Percentiles rank a stretch among this genome's conserved stretches.
phyloP scores from a whole-genome alignment of 495 filamentous ascomycete genomes.

The Aeminium ludgeri region DNA sequence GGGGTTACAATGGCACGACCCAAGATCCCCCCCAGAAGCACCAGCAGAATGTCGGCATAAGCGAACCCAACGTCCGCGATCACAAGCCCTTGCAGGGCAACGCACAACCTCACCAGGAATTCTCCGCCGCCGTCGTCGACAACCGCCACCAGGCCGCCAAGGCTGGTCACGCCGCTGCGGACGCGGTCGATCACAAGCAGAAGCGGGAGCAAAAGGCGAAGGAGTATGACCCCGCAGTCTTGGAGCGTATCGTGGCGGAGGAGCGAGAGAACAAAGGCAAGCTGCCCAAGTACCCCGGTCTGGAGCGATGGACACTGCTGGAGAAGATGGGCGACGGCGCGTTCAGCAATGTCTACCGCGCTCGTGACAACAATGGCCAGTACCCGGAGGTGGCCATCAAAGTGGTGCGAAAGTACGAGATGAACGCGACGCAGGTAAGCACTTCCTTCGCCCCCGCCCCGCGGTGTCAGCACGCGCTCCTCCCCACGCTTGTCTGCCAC shows the following conservation, averaged over 20 bases:
- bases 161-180: constrained; percentile 41
- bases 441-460: constrained; percentile 3
- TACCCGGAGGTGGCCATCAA: constrained; percentile 87
- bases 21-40: background rate
- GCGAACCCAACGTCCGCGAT: constrained; percentile 31
- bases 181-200: constrained; percentile 33
- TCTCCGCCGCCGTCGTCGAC: constrained; percentile 42
- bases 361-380: constrained; percentile 51
- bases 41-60: constrained; percentile 38
- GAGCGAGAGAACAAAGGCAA: constrained; percentile 71
- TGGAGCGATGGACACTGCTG: constrained; percentile 75
- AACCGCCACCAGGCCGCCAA: constrained; percentile 47
- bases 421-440: constrained; percentile 93
- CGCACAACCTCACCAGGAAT: constrained; percentile 25
- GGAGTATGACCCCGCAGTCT: constrained; percentile 43
- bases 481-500: too few relatives aligned
- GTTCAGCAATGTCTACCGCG: constrained; percentile 96
- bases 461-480: background rate
- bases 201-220: constrained; percentile 32
- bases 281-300: constrained; percentile 76
- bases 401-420: constrained; percentile 95
- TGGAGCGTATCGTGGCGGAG: constrained; percentile 77
- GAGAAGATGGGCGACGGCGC: constrained; percentile 99
- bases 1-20: constrained; percentile 30
- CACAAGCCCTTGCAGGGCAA: constrained; percentile 29